Evolutionary conservation across 2,329 filamentous ascomycete species (phyloP).

Genomic region (Exophiala spinifera): DNA sequence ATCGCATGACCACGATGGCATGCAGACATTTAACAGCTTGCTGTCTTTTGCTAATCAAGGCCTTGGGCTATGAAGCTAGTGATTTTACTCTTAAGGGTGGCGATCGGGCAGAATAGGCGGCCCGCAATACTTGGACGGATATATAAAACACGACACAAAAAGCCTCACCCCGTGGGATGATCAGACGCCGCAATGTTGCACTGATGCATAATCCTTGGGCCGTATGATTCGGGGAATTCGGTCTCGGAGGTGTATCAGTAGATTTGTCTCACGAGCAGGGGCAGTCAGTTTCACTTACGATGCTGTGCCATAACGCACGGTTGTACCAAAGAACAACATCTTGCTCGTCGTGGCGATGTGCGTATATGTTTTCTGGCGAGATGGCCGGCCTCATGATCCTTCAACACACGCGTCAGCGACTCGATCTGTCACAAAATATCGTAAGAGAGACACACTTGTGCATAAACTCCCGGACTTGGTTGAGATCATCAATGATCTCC

Average conservation of each 20-base stretch:
- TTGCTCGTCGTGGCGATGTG: conserved; percentile 37
- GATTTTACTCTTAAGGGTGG: too few species aligned
- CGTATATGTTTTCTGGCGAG: conserved; percentile 37
- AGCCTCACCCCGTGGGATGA: conserved; percentile 18
- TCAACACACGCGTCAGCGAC: not conserved
- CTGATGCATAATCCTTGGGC: conserved; percentile 41
- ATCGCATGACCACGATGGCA: conserved; percentile 4
- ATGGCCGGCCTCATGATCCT: conserved; percentile 39
- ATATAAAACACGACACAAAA: too few species aligned
- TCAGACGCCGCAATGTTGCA: conserved; percentile 35
- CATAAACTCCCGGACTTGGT: conserved; percentile 34
- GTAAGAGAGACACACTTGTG: conserved; percentile 30
- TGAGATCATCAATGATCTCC: conserved; percentile 30
- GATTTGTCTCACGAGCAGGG: not conserved
- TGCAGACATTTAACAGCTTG: conserved; percentile 17
- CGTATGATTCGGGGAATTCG: conserved; percentile 40
- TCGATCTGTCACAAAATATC: not conserved
- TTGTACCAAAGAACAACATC: conserved; percentile 43
- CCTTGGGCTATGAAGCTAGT: not conserved
- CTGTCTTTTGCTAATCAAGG: conserved; percentile 20
- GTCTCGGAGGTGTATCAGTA: conserved; percentile 11
- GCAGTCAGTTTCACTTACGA: conserved; percentile 29
- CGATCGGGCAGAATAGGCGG: too few species aligned
- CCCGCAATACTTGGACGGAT: too few species aligned
- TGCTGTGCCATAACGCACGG: conserved; percentile 40